Base-by-base conservation (phyloP, 2,329 filamentous ascomycete genomes). In the Phialocephala subalpina region DNA sequence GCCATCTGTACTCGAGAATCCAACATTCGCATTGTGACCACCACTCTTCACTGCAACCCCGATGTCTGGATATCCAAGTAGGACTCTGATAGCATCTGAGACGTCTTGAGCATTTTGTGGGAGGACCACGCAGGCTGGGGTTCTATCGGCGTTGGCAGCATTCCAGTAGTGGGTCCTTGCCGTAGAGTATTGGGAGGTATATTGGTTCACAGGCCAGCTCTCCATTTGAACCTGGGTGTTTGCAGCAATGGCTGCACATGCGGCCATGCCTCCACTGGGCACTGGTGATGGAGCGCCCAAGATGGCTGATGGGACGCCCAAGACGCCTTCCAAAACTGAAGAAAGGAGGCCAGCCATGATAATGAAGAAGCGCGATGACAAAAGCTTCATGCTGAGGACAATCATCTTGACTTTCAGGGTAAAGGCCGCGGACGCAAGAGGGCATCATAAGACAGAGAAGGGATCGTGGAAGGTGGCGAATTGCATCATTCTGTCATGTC, bases 21-120 rank as follows among this genome's bases (percentile, higher is more conserved):
- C 77, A 0, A 75, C 72, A 68, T 80, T 79, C 6, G 78, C 73
- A 36, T 77, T 77, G 71, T 83, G 82, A 0, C 81, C 82, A 18
- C 80, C 81, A 62, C 78, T 78, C 40, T 79, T 79, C 29, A 78
- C 76, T 6, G 81, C 80, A 72, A 83, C 83, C 0, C 69, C 49
- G 9, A 78, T 78, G 49, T 73, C 70, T 1, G 74, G 68, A 63
- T 67, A 69, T 2, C 72, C 65, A 53, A 76, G 73, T n/a, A 80
- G 70, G 11, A 77, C 58, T 40, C 65, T 72, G 12, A 80, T 72
- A n/a, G 75, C 72, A 3, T 38, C 38, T 4, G 78, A 73, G 18
- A 80, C 78, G 16, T 81, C 75, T 22, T 73, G 63, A 2, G 78
- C 71, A 12, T 69, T 70, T 7, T 69, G 67, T 3, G 79, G 80